Percentiles rank a stretch among this genome's conserved stretches.
phyloP scores from a whole-genome alignment of 169 alveolate species.

The Cystoisospora suis region DNA sequence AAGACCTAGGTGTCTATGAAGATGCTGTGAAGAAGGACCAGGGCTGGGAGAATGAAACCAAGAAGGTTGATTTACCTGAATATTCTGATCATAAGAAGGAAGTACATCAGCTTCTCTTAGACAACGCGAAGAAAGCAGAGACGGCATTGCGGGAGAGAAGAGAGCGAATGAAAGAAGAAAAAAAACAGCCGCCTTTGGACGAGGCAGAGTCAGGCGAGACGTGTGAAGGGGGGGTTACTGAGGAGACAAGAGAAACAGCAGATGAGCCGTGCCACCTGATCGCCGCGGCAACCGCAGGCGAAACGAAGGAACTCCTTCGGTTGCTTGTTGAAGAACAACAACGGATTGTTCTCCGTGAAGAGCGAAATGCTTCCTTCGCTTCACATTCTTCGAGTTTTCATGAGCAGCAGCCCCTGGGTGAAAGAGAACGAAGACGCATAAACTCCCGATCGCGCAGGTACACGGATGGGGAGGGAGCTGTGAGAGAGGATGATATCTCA shows the following conservation, averaged over 20 bases:
- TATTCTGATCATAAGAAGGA: background rate
- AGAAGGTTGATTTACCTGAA: background rate
- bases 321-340: background rate
- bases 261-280: background rate
- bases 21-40: too few species aligned
- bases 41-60: too few species aligned
- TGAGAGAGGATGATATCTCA: too few species aligned
- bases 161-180: background rate
- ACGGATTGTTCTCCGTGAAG: background rate
- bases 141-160: constrained; percentile 8
- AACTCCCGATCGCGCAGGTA: too few species aligned
- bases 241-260: background rate
- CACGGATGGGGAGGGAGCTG: too few species aligned
- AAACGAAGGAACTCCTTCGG: background rate
- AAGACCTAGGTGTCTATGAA: too few species aligned
- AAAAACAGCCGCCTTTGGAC: background rate
- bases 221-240: too few species aligned
- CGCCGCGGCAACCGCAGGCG: background rate
- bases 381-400: too few species aligned
- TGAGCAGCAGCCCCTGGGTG: too few species aligned
- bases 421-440: too few species aligned
- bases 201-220: too few species aligned
- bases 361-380: background rate
- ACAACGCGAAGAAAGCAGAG: background rate
- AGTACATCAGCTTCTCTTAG: background rate